Evolutionary conservation across 75 land plant genomes (phyloP), one percentile per base, ranked within the genome.

Genomic region (Pinus albicaulis): DNA sequence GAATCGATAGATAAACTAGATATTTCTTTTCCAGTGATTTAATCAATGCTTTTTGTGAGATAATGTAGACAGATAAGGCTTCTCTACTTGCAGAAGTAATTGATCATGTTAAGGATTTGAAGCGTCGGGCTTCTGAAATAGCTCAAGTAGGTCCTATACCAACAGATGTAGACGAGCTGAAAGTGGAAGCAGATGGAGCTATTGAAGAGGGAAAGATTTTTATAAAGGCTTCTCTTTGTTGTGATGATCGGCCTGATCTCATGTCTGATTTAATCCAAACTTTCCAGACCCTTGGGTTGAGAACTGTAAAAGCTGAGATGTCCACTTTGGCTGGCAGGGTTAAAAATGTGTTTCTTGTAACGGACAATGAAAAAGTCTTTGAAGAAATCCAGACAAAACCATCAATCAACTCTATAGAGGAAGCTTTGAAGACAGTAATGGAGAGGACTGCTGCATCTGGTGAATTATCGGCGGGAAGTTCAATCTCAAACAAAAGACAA

Each of bases 211-310:
- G 64, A 5, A 31, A 17, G 57, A 22, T 25, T 52, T 55, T 74
- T 26, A 77, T 89, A 3, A 82, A 63, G 72, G 94, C 84, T 23
- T 82, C 90, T 7, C 61, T 92, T 1, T 82, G 96, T 74, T 93
- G 96, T 66, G 89, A 88, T 14, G 96, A 92, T 78, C 82, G 92
- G 22, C 87, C 96, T 17, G 92, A 92, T 55, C 77, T 92, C 61
- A 80, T 89, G 77, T 5, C 81, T 1, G 94, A 92, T 71, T 76
- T 93, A 34, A 84, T 61, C 73, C 68, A 73, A 57, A 90, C 91
- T 10, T 61, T 93, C 34, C 62, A 85, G 19, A 80, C 81, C 57
- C 85, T 87, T 17, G 68, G 75, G 80, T 81, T 90, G 44, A 77
- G 70, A 38, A 77, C 82, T 55, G 74, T 92, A 4, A 80, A 83